Percentiles rank a stretch among this genome's conserved stretches.
Evolutionary conservation across 257 asterid genomes (phyloP).

Genomic region (Plectranthus barbatus): DNA sequence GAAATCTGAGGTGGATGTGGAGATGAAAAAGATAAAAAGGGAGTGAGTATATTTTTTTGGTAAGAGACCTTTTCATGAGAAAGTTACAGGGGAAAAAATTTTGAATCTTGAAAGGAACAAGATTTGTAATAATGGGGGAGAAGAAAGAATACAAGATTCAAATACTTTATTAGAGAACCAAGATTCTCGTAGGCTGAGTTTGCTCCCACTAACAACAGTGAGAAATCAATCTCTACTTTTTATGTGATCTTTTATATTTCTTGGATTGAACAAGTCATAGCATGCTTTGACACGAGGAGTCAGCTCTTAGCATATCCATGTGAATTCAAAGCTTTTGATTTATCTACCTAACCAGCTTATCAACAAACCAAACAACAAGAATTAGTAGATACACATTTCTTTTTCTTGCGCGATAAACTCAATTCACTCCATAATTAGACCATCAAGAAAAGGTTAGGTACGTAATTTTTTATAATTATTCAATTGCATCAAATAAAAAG

Average conservation of each 20-base stretch:
- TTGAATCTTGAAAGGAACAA: slow-evolving; percentile 32
- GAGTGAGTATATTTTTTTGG: slow-evolving; percentile 1
- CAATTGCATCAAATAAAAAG: background rate
- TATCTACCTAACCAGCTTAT: background rate
- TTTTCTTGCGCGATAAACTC: too few relatives aligned
- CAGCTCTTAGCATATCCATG: slow-evolving; percentile 1
- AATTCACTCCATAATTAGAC: background rate
- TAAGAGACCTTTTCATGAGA: slow-evolving; percentile 25
- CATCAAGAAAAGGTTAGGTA: too few relatives aligned
- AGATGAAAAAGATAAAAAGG: slow-evolving; percentile 9
- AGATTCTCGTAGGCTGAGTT: slow-evolving; percentile 43
- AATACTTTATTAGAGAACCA: slow-evolving; percentile 35
- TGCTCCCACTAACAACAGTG: slow-evolving; percentile 36
- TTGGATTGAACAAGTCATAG: slow-evolving; percentile 22
- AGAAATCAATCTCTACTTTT: slow-evolving; percentile 24
- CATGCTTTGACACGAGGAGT: slow-evolving; percentile 17
- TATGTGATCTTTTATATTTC: slow-evolving; percentile 17
- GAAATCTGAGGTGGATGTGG: slow-evolving; percentile 35
- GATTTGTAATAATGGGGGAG: slow-evolving; percentile 25
- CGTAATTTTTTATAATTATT: too few relatives aligned
- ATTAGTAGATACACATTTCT: background rate
- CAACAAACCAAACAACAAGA: background rate
- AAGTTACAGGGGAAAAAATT: slow-evolving; percentile 11
- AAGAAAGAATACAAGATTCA: slow-evolving; percentile 42
- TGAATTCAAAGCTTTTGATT: slow-evolving; percentile 17